Base-by-base conservation (phyloP, 2,329 filamentous ascomycete species). In the Daldinia eschscholtzii region DNA sequence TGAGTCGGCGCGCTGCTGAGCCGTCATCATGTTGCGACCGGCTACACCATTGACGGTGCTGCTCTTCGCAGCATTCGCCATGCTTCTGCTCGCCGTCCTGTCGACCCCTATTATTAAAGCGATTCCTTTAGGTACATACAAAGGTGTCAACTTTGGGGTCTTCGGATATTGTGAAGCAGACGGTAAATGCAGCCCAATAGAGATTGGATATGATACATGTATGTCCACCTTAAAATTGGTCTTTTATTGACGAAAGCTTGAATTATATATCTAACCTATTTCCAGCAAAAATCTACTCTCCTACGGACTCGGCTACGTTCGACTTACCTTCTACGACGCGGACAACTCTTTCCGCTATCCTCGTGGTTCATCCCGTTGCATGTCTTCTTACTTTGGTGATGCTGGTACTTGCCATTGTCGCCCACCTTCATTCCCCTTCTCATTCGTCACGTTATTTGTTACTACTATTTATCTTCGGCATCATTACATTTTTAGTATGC, bases 291-390 rank as follows among this genome's bases (percentile, higher is more conserved):
- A 64, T 61, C 28, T 72, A 69, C 57, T 66, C 61, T 28, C 37
- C 57, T 4, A 39, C 53, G 2, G 63, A 74, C 37, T 71, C 73
- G 35, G 71, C 70, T 26, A 79, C 80, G 28, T 92, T 94, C 68
- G 87, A 89, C 71, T 80, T 91, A 15, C 83, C 87, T 5, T 76
- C 80, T 10, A 76, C 79, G 7, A 84, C 87, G 30, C 85, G 89
- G 68, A 83, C 84, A 39, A 88, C 87, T 1, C 87, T 99, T n/a
- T 97, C 95, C 0, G 88, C 92, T 48, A 94, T 98, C 71, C 88
- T 99, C 63, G 92, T 99, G 73, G 89, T 98, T 28, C 96, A 99
- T 79, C 96, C 96, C 1, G 88, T 99, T 65, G 96, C 96, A 53
- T 93, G 93, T 12, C 83, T 97, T 39, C 85, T 98, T 73, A 94